A percentile compares a stretch with the other conserved stretches of the same genome.
Conservation (phyloP, 768 basidiomycete genomes). For the Dioszegia aurantiaca region DNA sequence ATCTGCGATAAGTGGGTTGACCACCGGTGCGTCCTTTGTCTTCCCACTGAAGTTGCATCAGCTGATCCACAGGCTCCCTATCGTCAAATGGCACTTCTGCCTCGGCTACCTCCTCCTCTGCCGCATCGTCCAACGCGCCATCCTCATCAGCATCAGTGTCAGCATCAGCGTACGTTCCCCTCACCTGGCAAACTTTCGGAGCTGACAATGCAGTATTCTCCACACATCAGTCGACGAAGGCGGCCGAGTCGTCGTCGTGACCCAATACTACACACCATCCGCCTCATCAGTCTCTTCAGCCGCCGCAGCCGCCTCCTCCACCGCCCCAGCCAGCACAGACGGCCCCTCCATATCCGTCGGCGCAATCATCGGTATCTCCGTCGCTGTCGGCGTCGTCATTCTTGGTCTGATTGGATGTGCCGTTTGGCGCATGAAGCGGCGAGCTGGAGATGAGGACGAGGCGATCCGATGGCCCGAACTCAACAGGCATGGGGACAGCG, state of each 20-base stretch:
- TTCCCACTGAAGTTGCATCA: too few relatives aligned
- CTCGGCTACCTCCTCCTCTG: background rate
- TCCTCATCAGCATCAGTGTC: background rate
- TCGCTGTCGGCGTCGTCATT: conserved; percentile 45
- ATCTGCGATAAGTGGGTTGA: too few relatives aligned
- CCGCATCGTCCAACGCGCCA: background rate
- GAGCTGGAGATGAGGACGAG: conserved; percentile 45
- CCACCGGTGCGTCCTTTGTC: too few relatives aligned
- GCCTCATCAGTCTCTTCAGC: conserved; percentile 20
- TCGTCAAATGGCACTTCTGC: background rate
- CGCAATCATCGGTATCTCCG: conserved; percentile 48
- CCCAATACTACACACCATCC: conserved; percentile 34
- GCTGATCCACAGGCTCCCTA: conserved; percentile 1
- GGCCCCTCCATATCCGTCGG: conserved; percentile 31
- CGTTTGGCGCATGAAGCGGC: conserved; percentile 48
- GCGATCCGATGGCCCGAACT: conserved; percentile 52
- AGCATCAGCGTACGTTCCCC: background rate
- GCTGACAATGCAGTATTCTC: conserved; percentile 2
- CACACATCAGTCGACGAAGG: conserved; percentile 25
- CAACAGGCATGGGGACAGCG: conserved; percentile 49
- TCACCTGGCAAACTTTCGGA: background rate
- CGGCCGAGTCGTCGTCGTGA: conserved; percentile 38
- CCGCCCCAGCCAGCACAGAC: conserved; percentile 15
- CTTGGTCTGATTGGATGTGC: conserved; percentile 40
- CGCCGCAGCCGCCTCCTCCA: conserved; percentile 20